Conservation (phyloP, 179 eudicot species). For the Patellifolia procumbens region DNA sequence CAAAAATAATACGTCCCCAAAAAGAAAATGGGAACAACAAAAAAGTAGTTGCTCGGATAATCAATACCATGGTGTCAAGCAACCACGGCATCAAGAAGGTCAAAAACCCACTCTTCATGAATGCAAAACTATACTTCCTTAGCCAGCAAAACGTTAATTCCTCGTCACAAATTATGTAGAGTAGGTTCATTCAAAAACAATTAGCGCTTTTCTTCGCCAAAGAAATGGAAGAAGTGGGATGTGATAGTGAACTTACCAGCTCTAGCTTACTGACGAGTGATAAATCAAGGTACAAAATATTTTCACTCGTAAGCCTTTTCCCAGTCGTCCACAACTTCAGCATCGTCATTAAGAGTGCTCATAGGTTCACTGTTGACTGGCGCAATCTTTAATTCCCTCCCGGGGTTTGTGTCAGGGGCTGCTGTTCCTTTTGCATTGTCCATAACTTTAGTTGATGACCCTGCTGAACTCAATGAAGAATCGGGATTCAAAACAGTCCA, state of each 20-base stretch:
- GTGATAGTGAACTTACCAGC: neutral
- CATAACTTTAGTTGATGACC: slow-evolving; percentile 26
- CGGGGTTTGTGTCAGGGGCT: slow-evolving; percentile 29
- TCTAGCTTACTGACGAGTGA: neutral
- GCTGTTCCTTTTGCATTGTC: slow-evolving; percentile 32
- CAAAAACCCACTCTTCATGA: no score
- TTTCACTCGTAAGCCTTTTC: slow-evolving; percentile 68
- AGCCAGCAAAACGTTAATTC: neutral
- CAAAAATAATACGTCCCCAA: no score
- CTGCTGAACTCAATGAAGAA: slow-evolving; percentile 34
- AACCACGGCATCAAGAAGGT: no score
- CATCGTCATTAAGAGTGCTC: slow-evolving; percentile 20
- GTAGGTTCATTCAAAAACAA: neutral
- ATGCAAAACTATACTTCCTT: neutral
- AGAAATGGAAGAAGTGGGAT: neutral
- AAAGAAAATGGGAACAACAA: no score
- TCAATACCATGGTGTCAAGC: no score
- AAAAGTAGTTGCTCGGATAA: no score
- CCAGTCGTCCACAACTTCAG: slow-evolving; percentile 85
- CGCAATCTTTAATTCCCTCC: slow-evolving; percentile 21
- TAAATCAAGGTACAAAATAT: neutral
- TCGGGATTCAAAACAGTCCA: slow-evolving; percentile 74
- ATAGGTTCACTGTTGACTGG: slow-evolving; percentile 24
- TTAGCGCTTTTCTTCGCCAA: neutral
- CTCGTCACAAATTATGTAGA: neutral